Base-by-base conservation (phyloP, 2,329 filamentous ascomycete genomes). In the Apiospora marii region DNA sequence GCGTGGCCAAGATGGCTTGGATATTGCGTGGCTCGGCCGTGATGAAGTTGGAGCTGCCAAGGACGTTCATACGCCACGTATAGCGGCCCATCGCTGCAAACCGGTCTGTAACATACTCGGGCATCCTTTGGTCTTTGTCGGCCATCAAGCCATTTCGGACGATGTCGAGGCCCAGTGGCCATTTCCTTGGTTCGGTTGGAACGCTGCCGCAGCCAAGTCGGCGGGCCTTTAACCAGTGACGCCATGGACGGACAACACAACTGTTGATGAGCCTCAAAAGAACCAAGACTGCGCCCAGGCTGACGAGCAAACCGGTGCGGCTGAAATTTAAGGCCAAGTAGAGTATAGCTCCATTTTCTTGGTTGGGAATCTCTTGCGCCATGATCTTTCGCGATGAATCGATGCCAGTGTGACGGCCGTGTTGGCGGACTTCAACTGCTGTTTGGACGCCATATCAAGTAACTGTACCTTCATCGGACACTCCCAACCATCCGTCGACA, bases 21-120 rank as follows among this genome's bases (percentile, higher is more conserved):
- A 86, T 72, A 68, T 85, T 85, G 30, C 79, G 77, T 1, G 81
- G 80, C 10, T 86, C 84, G 13, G 78, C 78, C 3, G 78, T 82
- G 4, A 73, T 58, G n/a, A 73, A 49, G 5, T 49, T 49, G 4
- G 67, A 48, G 67, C 67, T 69, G 44, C 67, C 67, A 10, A 69
- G 27, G 19, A 49, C 67, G 6, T 69, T 49, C 43, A 49, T 69
- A 13, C 48, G 34, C 67, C 67, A 69, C 27, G 67, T 69, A 49
- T 69, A 49, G 4, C 67, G 43, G 16, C 44, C 67, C 67, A 69
- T 69, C 27, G 27, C 30, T 16, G 67, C 27, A 49, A 69, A 69
- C 4, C 67, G 67, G 37, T 10, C 44, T 10, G 67, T 41, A 4
- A 37, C 34, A 41, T 49, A 49, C 27, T 69, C 67, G 44, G 67